Evolutionary conservation across 2,329 filamentous ascomycete species (phyloP).

Genomic region (Drechslera avenae): DNA sequence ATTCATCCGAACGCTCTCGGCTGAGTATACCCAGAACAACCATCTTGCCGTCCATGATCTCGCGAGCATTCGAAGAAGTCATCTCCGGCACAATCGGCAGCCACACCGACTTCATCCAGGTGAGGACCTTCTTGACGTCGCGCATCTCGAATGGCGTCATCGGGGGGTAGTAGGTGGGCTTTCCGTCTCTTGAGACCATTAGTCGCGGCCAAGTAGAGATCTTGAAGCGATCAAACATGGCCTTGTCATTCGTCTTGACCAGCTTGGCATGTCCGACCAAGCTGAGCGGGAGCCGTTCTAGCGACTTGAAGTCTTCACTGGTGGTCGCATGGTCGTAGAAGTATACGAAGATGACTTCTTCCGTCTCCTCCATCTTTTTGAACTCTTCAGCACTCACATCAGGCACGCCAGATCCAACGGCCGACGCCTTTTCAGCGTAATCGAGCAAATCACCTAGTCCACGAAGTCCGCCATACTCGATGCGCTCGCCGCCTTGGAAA

Average conservation of each 20-base stretch:
- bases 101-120: slow-evolving; percentile 98
- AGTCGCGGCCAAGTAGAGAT: slow-evolving; percentile 97
- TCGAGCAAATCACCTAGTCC: slow-evolving; percentile 87
- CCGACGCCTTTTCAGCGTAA: slow-evolving; percentile 85
- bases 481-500: slow-evolving; percentile 88
- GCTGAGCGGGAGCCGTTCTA: slow-evolving; percentile 84
- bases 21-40: slow-evolving; percentile 92
- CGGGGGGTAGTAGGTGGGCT: slow-evolving; percentile 86
- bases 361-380: slow-evolving; percentile 83
- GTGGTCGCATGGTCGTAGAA: slow-evolving; percentile 97
- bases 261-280: slow-evolving; percentile 90
- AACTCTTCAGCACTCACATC: slow-evolving; percentile 80
- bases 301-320: slow-evolving; percentile 84
- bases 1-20: slow-evolving; percentile 78
- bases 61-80: slow-evolving; percentile 85
- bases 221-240: slow-evolving; percentile 82
- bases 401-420: slow-evolving; percentile 74
- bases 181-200: slow-evolving; percentile 84
- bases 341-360: slow-evolving; percentile 96
- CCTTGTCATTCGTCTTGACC: slow-evolving; percentile 84
- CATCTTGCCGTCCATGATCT: slow-evolving; percentile 93
- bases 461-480: slow-evolving; percentile 90
- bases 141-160: slow-evolving; percentile 91
- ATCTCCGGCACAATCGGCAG: slow-evolving; percentile 93
- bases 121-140: slow-evolving; percentile 76